phyloP scores from a whole-genome alignment of 2,329 filamentous ascomycete species.

The Pseudogymnoascus sp. region DNA sequence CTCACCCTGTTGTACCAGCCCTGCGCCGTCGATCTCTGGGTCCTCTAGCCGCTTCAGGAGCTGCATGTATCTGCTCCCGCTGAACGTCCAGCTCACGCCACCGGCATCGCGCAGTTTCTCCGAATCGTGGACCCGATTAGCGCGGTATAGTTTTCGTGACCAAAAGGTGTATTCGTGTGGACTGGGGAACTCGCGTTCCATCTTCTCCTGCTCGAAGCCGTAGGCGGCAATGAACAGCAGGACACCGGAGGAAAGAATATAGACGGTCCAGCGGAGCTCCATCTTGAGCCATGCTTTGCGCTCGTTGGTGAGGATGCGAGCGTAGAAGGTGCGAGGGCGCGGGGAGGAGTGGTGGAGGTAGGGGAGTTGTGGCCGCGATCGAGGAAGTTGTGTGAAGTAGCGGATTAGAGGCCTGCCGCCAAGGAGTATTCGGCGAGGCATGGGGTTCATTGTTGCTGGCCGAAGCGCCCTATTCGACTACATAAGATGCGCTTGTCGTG shows the following conservation, averaged over 20 bases:
- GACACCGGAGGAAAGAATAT: slow-evolving; percentile 55
- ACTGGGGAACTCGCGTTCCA: slow-evolving; percentile 70
- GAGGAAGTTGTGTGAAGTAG: slow-evolving; percentile 47
- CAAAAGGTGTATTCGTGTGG: slow-evolving; percentile 73
- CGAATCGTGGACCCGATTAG: slow-evolving; percentile 30
- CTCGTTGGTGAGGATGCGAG: slow-evolving; percentile 72
- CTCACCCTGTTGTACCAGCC: slow-evolving; percentile 44
- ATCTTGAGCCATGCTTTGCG: slow-evolving; percentile 61
- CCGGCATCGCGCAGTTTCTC: slow-evolving; percentile 17
- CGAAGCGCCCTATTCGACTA: neutral
- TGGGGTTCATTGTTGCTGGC: slow-evolving; percentile 1
- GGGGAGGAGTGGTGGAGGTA: slow-evolving; percentile 52
- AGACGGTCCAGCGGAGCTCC: slow-evolving; percentile 59
- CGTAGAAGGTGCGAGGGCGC: slow-evolving; percentile 40
- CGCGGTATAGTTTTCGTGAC: slow-evolving; percentile 59
- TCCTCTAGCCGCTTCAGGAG: slow-evolving; percentile 64
- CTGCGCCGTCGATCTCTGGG: slow-evolving; percentile 57
- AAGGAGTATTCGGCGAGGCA: neutral
- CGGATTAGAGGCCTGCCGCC: slow-evolving; percentile 31
- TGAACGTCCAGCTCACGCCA: slow-evolving; percentile 54
- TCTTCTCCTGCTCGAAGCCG: slow-evolving; percentile 62
- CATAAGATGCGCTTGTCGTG: neutral
- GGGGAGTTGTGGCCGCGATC: slow-evolving; percentile 51
- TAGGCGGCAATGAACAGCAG: slow-evolving; percentile 54
- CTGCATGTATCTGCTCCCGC: slow-evolving; percentile 51